phyloP scores from a whole-genome alignment of 768 basidiomycete genomes.

The Hygrophoropsis aurantiaca region DNA sequence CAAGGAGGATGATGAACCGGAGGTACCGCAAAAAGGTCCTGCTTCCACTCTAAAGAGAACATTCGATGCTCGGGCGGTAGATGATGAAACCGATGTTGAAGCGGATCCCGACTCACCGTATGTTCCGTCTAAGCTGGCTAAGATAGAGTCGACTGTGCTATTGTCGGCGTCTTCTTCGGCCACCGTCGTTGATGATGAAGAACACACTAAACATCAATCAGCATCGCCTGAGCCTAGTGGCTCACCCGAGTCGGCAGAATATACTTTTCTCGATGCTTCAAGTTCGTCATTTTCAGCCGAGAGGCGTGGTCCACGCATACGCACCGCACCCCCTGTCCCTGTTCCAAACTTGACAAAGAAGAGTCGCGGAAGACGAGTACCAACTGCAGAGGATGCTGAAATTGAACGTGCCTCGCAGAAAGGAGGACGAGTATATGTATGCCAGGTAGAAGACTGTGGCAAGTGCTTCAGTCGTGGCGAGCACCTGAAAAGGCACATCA shows the following conservation, averaged over 20 bases:
- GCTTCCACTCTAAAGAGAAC: conserved; percentile 28
- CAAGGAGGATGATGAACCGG: conserved; percentile 25
- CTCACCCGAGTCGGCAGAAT: conserved; percentile 31
- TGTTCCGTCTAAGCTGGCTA: conserved; percentile 29
- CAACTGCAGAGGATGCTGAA: conserved; percentile 41
- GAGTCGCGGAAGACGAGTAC: conserved; percentile 75
- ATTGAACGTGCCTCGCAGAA: conserved; percentile 25
- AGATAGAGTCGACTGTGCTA: conserved; percentile 22
- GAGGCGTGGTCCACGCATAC: conserved; percentile 47
- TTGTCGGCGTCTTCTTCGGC: conserved; percentile 26
- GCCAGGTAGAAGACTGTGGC: conserved; percentile 67
- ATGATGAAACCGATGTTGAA: conserved; percentile 34
- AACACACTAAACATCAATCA: conserved; percentile 6
- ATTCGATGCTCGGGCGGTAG: conserved; percentile 34
- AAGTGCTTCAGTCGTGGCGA: conserved; percentile 75
- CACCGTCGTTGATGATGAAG: conserved; percentile 22
- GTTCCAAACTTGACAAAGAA: conserved; percentile 81
- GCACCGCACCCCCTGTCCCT: conserved; percentile 61
- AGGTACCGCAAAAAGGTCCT: conserved; percentile 19
- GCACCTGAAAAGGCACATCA: conserved; percentile 74
- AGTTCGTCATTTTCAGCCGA: conserved; percentile 38
- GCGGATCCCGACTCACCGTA: conserved; percentile 14
- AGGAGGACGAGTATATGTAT: conserved; percentile 48
- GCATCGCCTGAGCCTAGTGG: conserved; percentile 9
- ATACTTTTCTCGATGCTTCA: conserved; percentile 34